Conservation (phyloP, 495 filamentous ascomycete species). For the Viridothelium virens region DNA sequence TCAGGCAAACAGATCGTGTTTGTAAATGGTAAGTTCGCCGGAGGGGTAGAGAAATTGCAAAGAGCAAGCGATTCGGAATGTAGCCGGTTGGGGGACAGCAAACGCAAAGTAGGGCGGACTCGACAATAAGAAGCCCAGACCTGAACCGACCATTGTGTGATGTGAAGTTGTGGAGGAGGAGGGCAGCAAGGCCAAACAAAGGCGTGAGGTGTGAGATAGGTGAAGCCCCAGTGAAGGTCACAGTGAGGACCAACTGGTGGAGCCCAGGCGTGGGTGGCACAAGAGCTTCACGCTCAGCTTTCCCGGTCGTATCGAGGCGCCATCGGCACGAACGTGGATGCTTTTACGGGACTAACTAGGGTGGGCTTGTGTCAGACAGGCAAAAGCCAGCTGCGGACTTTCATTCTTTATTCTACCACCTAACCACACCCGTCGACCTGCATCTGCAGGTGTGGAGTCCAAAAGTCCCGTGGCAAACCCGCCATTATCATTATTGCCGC, state of each 20-base stretch:
- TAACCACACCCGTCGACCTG: background rate
- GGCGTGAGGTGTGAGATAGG: background rate
- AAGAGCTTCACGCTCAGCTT: slow-evolving; percentile 2
- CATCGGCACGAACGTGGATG: background rate
- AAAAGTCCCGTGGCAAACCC: too few relatives aligned
- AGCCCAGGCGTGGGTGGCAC: background rate
- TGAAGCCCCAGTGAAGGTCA: background rate
- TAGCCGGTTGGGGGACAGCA: background rate
- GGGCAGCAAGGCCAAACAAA: background rate
- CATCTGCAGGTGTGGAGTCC: background rate
- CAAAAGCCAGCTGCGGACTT: slow-evolving; percentile 3
- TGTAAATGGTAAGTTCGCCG: background rate
- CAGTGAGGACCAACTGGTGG: background rate
- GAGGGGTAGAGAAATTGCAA: background rate
- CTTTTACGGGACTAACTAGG: background rate
- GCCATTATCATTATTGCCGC: too few relatives aligned
- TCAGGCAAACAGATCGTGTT: background rate
- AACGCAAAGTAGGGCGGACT: slow-evolving; percentile 1
- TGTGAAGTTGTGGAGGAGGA: background rate
- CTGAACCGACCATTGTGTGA: background rate
- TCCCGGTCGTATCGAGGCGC: background rate
- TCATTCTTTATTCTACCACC: background rate
- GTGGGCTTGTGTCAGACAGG: slow-evolving; percentile 6
- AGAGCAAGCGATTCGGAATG: slow-evolving; percentile 6
- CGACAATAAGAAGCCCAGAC: background rate